A percentile compares a stretch with the other conserved stretches of the same genome.
Conservation (phyloP, 2,329 filamentous ascomycete genomes). For the Epichloe sibirici region DNA sequence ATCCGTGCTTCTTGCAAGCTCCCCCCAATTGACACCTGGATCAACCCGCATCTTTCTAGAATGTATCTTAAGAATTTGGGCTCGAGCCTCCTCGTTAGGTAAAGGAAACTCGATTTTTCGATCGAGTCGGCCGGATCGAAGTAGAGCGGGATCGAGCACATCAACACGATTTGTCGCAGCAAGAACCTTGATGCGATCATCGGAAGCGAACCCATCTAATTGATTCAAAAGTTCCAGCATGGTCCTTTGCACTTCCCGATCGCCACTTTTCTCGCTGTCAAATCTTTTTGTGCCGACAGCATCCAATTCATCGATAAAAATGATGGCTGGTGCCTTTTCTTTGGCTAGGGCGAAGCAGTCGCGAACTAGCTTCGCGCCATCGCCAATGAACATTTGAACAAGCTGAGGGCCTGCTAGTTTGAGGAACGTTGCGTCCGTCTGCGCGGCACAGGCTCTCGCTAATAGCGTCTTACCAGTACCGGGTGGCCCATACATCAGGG, state of each 20-base stretch:
- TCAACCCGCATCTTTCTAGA: slow-evolving; percentile 97
- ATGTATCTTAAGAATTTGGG: slow-evolving; percentile 95
- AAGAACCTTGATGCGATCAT: slow-evolving; percentile 92
- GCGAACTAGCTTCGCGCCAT: slow-evolving; percentile 92
- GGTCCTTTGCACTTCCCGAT: slow-evolving; percentile 93
- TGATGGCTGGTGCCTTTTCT: slow-evolving; percentile 97
- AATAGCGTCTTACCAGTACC: slow-evolving; percentile 87
- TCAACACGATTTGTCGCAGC: slow-evolving; percentile 92
- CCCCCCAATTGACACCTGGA: slow-evolving; percentile 85
- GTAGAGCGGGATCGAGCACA: slow-evolving; percentile 79
- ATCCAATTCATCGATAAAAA: slow-evolving; percentile 98
- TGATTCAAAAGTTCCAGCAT: slow-evolving; percentile 99
- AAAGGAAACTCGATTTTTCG: slow-evolving; percentile 97
- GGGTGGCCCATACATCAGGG: slow-evolving; percentile 92
- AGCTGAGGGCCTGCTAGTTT: slow-evolving; percentile 96
- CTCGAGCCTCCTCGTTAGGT: slow-evolving; percentile 92
- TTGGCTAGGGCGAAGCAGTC: slow-evolving; percentile 97
- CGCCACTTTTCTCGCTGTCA: slow-evolving; percentile 95
- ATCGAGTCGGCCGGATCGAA: slow-evolving; percentile 85
- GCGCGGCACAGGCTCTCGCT: slow-evolving; percentile 88
- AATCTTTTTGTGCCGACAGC: slow-evolving; percentile 98
- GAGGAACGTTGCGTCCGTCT: slow-evolving; percentile 96
- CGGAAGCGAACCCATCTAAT: slow-evolving; percentile 92
- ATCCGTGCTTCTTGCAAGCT: slow-evolving; percentile 90
- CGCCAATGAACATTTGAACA: slow-evolving; percentile 99